Conservation (phyloP, 306 rosid species). For the Carpinus viminea region DNA sequence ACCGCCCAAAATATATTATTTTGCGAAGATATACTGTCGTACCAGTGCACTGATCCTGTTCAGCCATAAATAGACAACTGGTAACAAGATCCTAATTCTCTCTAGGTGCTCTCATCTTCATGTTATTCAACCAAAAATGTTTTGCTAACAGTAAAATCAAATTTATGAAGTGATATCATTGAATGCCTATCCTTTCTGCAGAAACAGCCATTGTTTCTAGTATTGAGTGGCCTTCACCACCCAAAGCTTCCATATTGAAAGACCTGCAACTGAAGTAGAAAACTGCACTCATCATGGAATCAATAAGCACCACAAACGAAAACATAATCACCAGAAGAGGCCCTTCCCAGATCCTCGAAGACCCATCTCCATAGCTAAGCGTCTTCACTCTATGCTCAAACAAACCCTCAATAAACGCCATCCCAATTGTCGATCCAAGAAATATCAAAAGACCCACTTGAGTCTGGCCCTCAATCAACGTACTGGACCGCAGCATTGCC, state of each 20-base stretch:
- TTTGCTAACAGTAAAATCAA: conserved; percentile 13
- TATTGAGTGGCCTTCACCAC: conserved; percentile 46
- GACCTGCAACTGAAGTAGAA: conserved; percentile 78
- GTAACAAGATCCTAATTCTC: conserved; percentile 23
- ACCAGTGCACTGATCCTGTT: conserved; percentile 29
- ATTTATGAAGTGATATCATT: conserved; percentile 40
- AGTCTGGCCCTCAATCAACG: conserved; percentile 78
- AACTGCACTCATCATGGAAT: conserved; percentile 91
- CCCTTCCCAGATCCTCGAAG: conserved; percentile 97
- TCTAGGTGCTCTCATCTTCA: conserved; percentile 27
- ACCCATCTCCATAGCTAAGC: conserved; percentile 94
- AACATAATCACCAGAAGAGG: conserved; percentile 94
- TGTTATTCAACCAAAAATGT: conserved; percentile 28
- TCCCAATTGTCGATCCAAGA: conserved; percentile 86
- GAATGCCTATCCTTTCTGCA: conserved; percentile 50
- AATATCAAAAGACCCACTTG: conserved; percentile 87
- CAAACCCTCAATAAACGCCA: conserved; percentile 88
- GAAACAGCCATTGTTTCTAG: conserved; percentile 59
- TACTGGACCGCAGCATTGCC: conserved; percentile 74
- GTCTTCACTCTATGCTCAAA: conserved; percentile 95
- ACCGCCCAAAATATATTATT: conserved; percentile 15
- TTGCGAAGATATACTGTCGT: conserved; percentile 20
- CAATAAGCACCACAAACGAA: conserved; percentile 82
- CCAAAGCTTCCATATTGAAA: conserved; percentile 36
- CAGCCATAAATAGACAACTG: conserved; percentile 18